Conservation (phyloP, 768 basidiomycete species). For the Lyophyllum atratum region DNA sequence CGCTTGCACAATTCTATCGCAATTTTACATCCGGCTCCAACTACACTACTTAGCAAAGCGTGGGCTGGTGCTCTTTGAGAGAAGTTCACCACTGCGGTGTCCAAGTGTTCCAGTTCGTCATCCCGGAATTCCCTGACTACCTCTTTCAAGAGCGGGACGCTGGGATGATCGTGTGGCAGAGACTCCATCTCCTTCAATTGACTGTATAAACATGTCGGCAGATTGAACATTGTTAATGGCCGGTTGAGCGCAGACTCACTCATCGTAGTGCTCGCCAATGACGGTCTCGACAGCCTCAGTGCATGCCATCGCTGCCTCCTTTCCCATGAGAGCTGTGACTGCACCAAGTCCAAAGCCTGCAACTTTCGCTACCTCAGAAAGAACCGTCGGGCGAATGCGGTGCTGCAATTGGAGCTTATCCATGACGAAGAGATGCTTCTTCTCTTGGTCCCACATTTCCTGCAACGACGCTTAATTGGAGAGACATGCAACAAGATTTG, state of each 20-base stretch:
- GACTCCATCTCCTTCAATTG: constrained; percentile 78
- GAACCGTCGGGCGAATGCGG: constrained; percentile 76
- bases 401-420: constrained; percentile 85
- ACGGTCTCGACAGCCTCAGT: constrained; percentile 98
- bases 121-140: constrained; percentile 86
- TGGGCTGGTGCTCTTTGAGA: constrained; percentile 92
- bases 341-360: constrained; percentile 88
- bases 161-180: constrained; percentile 70
- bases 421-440: constrained; percentile 87
- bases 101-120: constrained; percentile 93
- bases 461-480: constrained; percentile 29
- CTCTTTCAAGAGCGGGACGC: constrained; percentile 69
- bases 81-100: constrained; percentile 85
- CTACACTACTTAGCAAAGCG: constrained; percentile 81
- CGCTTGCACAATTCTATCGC: constrained; percentile 91
- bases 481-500: not conserved
- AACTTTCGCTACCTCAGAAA: constrained; percentile 83
- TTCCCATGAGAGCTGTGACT: constrained; percentile 83
- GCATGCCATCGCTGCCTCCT: constrained; percentile 96
- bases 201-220: constrained; percentile 40
- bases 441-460: constrained; percentile 99
- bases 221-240: not conserved
- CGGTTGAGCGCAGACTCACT: constrained; percentile 57
- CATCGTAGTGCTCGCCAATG: constrained; percentile 98
- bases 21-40: constrained; percentile 84